Base-by-base conservation (phyloP, 1,284 basidiomycete genomes). In the Moniliella sp. region DNA sequence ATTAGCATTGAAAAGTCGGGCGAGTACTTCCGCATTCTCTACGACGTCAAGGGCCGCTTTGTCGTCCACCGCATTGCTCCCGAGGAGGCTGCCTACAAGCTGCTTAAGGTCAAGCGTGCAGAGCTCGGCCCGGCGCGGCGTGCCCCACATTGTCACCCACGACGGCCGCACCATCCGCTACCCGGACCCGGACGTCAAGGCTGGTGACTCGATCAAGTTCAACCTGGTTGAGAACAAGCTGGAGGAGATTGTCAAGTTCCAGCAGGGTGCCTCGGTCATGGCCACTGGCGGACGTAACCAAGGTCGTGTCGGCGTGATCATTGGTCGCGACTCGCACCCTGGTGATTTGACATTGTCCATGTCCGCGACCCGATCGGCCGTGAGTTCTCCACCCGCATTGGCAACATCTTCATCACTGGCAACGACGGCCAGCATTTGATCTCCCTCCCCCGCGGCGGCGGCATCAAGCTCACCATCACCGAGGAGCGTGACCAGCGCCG, bases 101-200 rank as follows among this genome's bases (percentile, higher is more conserved):
- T 99, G 61, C 72, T 80, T 65, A 97, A 97, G 67, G 88, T 99
- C 53, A 75, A 74, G 64, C 78, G 77, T 61, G 76, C 84, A 34
- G 81, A 83, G 50, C 68, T 97, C 52, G 88, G 91, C 47, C 72
- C 75, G 52, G 79, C 80, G 64, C n/a, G 84, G 84, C 61, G 86
- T 97, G 34, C 91, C 88, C 36, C 76, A 86, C 70, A 69, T 99
- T 52, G 81, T 94, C 66, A 94, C 88, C 55, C 88, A 99, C 70
- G 91, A 99, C 62, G 88, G 91, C 43, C 83, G 88, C 62, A 99
- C 88, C 50, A 91, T 99, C 68, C 88, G 88, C 54, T 99, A 94
- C 72, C 88, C 91, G 50, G 88, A 97, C 66, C 88, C 91, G 29
- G 62, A 67, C 52, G 84, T 99, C 73, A 76, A 73, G 64, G 83